Evolutionary conservation across 306 rosid genomes (phyloP), one percentile per base, ranked within the genome.

Genomic region (Vigna unguiculata): DNA sequence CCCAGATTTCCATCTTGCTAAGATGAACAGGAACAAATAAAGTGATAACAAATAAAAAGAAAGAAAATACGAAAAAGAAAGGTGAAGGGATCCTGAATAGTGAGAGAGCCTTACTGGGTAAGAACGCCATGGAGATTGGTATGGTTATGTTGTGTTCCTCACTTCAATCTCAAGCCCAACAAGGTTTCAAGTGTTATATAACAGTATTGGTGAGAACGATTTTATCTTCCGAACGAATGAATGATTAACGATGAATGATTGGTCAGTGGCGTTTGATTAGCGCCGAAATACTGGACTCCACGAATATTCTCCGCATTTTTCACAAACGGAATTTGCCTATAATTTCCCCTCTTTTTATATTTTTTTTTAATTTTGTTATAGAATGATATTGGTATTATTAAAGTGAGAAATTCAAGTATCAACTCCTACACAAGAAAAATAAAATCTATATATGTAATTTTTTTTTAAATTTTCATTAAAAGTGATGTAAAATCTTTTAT

Each of bases 61-160:
- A 9, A 75, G 25, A 15, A 3, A 4, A 11, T 59, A 60, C n/a
- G 40, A 10, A 49, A 49, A 21, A 40, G 14, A 13, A 46, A n/a
- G 59, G 11, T 0, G 22, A 52, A 72, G 2, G 11, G 62, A 72
- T 15, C 11, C 40, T 14, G 3, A 77, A 43, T 28, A 38, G 14
- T 19, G 28, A 53, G 20, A 53, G 20, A 32, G 55, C 7, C 66
- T 69, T 79, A 71, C 83, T 0, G 43, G 20, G 6, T 15, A 49
- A 43, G 47, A 61, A 80, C 46, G 73, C 52, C 83, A 80, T 80
- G 71, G 74, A 36, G 47, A 51, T 22, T 28, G 11, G 47, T 10
- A 5, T 19, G 70, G n/a, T 41, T 43, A 3, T 43, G 48, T n/a
- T 13, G 68, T 17, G 53, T 34, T 66, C 47, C 15, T 68, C 45